Percentiles rank a stretch among this genome's conserved stretches.
Evolutionary conservation across 805 yeast genomes (phyloP).

Genomic region (Wickerhamiella kurtzmanii): DNA sequence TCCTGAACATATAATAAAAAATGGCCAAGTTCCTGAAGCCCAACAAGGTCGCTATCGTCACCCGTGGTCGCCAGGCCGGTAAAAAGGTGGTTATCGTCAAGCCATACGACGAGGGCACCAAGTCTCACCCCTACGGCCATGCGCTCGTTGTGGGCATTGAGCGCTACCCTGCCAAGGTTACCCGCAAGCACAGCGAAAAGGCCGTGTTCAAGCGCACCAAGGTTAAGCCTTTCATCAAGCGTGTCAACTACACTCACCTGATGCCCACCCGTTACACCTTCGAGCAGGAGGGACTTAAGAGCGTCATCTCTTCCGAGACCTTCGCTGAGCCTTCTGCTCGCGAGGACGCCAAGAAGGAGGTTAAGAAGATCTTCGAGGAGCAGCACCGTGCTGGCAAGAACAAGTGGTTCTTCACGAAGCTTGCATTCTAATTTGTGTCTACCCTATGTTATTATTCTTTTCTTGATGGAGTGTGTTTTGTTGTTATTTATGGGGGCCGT

Average conservation of each 20-base stretch:
- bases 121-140: constrained; percentile 97
- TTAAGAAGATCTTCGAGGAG: constrained; percentile 98
- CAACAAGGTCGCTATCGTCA: constrained; percentile 99
- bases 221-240: constrained; percentile 98
- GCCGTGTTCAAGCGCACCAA: constrained; percentile 93
- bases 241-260: constrained; percentile 98
- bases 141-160: constrained; percentile 99
- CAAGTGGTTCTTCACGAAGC: constrained; percentile 99
- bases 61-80: constrained; percentile 99
- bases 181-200: constrained; percentile 91
- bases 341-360: constrained; percentile 97
- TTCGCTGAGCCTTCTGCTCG: constrained; percentile 96
- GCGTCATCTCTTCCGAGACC: constrained; percentile 82
- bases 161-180: constrained; percentile 94
- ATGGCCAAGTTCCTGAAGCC: constrained; percentile 99
- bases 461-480: no score
- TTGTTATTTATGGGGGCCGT: background rate
- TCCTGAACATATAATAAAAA: constrained; percentile 14
- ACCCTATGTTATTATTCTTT: background rate
- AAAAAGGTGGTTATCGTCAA: constrained; percentile 98
- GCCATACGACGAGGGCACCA: constrained; percentile 98
- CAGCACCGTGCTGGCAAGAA: constrained; percentile 98
- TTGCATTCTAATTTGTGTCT: constrained; percentile 51
- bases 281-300: constrained; percentile 91
- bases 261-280: constrained; percentile 99